phyloP scores from a whole-genome alignment of 2,329 filamentous ascomycete species.

The Penicillium vulpinum region DNA sequence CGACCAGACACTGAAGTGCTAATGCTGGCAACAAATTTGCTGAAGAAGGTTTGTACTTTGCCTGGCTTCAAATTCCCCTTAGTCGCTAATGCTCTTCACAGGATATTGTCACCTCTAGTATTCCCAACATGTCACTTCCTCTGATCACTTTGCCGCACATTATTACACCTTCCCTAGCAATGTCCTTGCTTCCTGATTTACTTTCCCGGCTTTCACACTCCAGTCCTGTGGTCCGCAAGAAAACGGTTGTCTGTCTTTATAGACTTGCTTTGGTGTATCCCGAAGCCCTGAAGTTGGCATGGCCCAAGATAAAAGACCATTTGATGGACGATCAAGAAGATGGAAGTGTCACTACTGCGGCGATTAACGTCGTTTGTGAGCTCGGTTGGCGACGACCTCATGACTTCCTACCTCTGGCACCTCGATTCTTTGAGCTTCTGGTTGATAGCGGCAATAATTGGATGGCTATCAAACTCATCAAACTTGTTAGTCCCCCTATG shows the following conservation, averaged over 20 bases:
- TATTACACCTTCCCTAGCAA: constrained; percentile 86
- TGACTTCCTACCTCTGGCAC: constrained; percentile 89
- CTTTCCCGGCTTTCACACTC: constrained; percentile 85
- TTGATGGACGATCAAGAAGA: constrained; percentile 89
- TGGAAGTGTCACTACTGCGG: constrained; percentile 88
- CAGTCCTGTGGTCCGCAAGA: constrained; percentile 83
- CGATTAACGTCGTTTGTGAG: constrained; percentile 96
- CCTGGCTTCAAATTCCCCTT: neutral
- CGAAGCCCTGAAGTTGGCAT: constrained; percentile 85
- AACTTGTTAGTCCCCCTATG: constrained; percentile 63
- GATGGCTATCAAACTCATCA: constrained; percentile 99
- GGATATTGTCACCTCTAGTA: constrained; percentile 66
- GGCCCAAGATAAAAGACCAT: constrained; percentile 96
- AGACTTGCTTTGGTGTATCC: constrained; percentile 93
- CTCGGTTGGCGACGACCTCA: constrained; percentile 89
- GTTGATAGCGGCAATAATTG: constrained; percentile 95
- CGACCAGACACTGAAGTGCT: constrained; percentile 92
- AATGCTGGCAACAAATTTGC: constrained; percentile 92
- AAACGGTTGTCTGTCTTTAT: constrained; percentile 93
- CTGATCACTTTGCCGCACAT: constrained; percentile 91
- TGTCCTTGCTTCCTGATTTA: constrained; percentile 83
- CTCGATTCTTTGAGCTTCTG: constrained; percentile 85
- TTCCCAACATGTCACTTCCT: constrained; percentile 77
- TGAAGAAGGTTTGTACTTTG: constrained; percentile 72
- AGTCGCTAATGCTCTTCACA: constrained; percentile 23